Conservation (phyloP, 73 alveolate genomes). For the Strombidium stylifer region DNA sequence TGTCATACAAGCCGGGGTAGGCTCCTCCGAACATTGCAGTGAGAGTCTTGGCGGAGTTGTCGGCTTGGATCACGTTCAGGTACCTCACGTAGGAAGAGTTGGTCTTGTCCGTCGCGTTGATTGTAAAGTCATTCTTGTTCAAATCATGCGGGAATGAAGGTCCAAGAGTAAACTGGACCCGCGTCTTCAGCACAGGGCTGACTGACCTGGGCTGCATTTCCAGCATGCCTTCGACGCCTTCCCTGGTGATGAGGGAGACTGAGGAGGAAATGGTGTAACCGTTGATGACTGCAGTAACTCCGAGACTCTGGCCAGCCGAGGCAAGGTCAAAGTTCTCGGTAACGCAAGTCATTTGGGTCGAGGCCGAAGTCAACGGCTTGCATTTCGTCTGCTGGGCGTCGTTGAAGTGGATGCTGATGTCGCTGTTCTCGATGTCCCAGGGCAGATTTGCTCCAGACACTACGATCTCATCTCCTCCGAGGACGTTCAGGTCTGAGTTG, state of each 20-base stretch:
- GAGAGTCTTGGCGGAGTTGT: constrained; percentile 9
- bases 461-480: constrained; percentile 12
- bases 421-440: neutral
- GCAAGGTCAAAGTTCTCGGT: constrained; percentile 10
- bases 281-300: neutral
- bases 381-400: constrained; percentile 28
- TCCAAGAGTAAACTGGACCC: neutral
- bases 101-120: neutral
- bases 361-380: neutral
- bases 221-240: neutral
- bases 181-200: constrained; percentile 20
- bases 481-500: constrained; percentile 3
- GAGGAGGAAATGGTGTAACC: neutral
- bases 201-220: neutral
- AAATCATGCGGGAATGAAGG: neutral
- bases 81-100: neutral
- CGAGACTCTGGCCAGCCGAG: neutral
- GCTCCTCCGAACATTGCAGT: constrained; percentile 23
- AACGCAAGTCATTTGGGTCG: constrained; percentile 13
- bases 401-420: neutral
- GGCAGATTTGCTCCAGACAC: constrained; percentile 25
- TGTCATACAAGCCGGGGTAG: constrained; percentile 2
- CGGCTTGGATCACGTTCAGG: neutral
- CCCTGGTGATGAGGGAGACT: neutral
- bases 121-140: neutral